phyloP scores from a whole-genome alignment of 2,329 filamentous ascomycete species.

The Triangularia setosa region DNA sequence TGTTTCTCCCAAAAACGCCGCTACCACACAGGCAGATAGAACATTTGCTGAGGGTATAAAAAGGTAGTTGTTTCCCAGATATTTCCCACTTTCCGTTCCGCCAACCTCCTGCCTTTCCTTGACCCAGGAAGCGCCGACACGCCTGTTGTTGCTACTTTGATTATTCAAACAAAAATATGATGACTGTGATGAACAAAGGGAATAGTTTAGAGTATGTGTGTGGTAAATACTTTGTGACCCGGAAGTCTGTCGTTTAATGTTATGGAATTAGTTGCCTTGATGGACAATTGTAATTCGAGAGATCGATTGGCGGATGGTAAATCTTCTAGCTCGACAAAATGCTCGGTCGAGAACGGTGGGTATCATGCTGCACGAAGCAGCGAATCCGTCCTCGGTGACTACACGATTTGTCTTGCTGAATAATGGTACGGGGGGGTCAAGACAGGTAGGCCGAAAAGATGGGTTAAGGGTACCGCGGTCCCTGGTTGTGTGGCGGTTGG shows the following conservation, averaged over 20 bases:
- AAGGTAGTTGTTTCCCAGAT: not conserved
- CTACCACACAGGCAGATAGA: not conserved
- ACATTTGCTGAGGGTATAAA: not conserved
- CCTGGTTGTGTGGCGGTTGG: conserved; percentile 19
- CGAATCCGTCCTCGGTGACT: conserved; percentile 14
- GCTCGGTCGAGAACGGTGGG: conserved; percentile 14
- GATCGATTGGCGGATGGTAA: not conserved
- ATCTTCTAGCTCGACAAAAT: not conserved
- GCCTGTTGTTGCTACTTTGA: not conserved
- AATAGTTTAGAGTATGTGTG: not conserved
- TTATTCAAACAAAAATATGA: not conserved
- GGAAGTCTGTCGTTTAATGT: not conserved
- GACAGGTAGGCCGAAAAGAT: not conserved
- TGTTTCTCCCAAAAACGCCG: not conserved
- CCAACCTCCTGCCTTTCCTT: not conserved
- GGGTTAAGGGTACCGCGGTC: conserved; percentile 22
- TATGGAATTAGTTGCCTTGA: not conserved
- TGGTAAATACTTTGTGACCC: not conserved
- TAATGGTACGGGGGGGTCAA: not conserved
- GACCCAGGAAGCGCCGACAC: not conserved
- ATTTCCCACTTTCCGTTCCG: not conserved
- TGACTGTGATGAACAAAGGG: not conserved
- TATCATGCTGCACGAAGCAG: conserved; percentile 20
- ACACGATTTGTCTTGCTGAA: not conserved
- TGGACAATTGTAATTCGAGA: not conserved